phyloP scores from a whole-genome alignment of 2,329 filamentous ascomycete species.

The Trichoderma polysporum region DNA sequence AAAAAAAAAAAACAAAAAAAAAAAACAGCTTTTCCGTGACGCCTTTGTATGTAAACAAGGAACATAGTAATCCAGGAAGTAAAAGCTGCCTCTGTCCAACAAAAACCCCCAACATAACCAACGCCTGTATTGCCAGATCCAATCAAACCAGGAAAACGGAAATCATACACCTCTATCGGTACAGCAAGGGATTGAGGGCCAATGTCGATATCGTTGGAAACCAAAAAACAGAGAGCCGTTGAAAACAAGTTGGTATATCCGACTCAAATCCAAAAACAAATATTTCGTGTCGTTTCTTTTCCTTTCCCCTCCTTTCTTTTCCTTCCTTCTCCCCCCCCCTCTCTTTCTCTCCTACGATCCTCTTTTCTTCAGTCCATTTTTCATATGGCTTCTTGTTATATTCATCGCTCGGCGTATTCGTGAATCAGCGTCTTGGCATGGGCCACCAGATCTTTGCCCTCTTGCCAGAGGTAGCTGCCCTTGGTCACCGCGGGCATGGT shows the following conservation, averaged over 20 bases:
- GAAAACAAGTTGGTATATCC: conserved; percentile 3
- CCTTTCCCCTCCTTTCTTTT: neutral
- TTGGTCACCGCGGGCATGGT: conserved; percentile 57
- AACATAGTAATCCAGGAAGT: neutral
- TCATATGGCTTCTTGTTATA: too few species aligned
- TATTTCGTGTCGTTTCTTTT: neutral
- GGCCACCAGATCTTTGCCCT: conserved; percentile 33
- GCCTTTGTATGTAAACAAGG: neutral
- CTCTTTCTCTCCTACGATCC: neutral
- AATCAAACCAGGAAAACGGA: neutral
- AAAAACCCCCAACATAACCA: neutral
- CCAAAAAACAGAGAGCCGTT: neutral
- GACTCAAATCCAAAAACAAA: neutral
- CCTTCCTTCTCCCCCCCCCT: neutral
- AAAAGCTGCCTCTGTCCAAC: neutral
- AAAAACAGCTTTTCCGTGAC: neutral
- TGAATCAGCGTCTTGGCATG: conserved; percentile 33
- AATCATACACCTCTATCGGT: neutral
- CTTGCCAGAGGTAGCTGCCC: conserved; percentile 35
- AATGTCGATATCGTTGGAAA: neutral
- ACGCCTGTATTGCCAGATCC: neutral
- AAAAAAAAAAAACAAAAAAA: neutral
- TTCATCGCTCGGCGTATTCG: conserved; percentile 34
- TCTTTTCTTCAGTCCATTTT: too few species aligned
- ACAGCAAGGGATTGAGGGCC: neutral